phyloP scores from a whole-genome alignment of 108 stramenopile genomes.

The Licmophora abbreviata region DNA sequence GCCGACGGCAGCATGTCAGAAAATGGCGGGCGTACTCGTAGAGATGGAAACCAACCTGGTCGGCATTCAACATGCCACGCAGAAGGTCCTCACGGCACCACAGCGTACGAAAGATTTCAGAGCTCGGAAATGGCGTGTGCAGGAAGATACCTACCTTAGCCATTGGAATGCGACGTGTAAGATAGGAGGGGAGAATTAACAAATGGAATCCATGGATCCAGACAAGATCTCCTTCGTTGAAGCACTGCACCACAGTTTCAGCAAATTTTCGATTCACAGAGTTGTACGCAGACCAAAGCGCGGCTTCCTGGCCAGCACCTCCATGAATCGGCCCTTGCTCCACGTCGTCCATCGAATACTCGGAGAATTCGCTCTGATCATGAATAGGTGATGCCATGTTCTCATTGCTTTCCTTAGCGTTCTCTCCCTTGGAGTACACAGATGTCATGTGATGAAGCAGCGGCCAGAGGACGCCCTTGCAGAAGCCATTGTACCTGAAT shows the following conservation, averaged over 20 bases:
- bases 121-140: constrained; percentile 98
- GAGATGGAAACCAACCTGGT: constrained; percentile 98
- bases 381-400: constrained; percentile 11
- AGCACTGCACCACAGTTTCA: constrained; percentile 74
- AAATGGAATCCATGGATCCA: constrained; percentile 99
- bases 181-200: constrained; percentile 91
- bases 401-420: constrained; percentile 21
- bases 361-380: constrained; percentile 46
- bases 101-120: constrained; percentile 93
- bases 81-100: constrained; percentile 92
- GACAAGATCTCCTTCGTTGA: constrained; percentile 87
- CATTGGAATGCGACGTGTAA: constrained; percentile 83
- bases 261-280: constrained; percentile 88
- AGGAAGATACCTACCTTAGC: constrained; percentile 91
- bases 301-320: constrained; percentile 76
- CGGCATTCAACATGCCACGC: constrained; percentile 92
- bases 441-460: constrained; percentile 92
- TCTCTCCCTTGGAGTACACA: constrained; percentile 51
- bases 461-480: constrained; percentile 95
- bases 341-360: constrained; percentile 69
- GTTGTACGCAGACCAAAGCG: constrained; percentile 85
- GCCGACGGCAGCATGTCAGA: constrained; percentile 92
- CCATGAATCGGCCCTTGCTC: constrained; percentile 80
- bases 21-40: constrained; percentile 99
- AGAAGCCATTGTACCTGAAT: constrained; percentile 90